Base-by-base conservation (phyloP, 371 early-diverging fungal genomes). In the Mortierella sp. region DNA sequence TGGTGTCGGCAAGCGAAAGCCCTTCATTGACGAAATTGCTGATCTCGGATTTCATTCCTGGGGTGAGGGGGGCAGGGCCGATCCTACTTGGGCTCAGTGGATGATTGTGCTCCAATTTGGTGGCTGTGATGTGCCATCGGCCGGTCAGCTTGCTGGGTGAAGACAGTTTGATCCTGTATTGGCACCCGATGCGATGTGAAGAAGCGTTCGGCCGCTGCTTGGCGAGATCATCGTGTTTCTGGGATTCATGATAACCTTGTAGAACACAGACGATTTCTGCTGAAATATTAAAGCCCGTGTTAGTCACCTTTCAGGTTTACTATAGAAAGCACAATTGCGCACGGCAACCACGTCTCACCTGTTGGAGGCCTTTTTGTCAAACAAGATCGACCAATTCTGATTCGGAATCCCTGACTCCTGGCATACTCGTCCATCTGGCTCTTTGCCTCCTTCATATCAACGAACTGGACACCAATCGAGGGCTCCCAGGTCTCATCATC, bases 111-210 rank as follows among this genome's bases (percentile, higher is more conserved):
- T 55, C 44, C 2, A 12, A 22, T 2, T 1, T 10, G 25, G 25
- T 19, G 10, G 5, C 43, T 2, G 55, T 55, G 55, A 55, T 55
- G 55, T 55, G 55, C 55, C 55, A 44, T 12, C 4, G 19, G 1
- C 25, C 24, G 4, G 25, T 8, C 2, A 41, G 41, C 10, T 41
- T 24, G 24, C 24, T 48, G 37, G 55, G 25, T 13, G 27, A 25
- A 10, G 40, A 10, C 13, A 55, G 27, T 2, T 41, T 41, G 45
- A 55, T 28, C 17, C 27, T 43, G 29, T 24, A 55, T 9, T 5
- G 1, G 27, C 55, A 55, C 21, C 44, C 45, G 19, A 19, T 21
- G 24, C 41, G 55, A 24, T 27, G 16, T 2, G 41, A 55, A 17
- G 2, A 7, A 2, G 54, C 37, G 9, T 13, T 28, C 9, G 41